Base-by-base conservation (phyloP, 768 basidiomycete species). In the Neoboletus subvelutipes region DNA sequence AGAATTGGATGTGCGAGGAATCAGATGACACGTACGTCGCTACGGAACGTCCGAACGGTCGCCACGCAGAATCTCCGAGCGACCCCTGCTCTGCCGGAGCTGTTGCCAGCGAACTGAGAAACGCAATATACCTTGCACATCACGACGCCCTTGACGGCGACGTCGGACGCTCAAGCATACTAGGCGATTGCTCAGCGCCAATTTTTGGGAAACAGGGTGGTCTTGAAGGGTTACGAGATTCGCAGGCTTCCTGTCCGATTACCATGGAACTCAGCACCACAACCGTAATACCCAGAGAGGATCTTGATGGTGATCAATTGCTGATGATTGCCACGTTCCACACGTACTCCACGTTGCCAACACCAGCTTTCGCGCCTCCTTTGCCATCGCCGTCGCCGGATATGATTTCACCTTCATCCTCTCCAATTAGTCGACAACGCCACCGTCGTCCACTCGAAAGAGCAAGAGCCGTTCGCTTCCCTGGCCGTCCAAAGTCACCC, bases 391-490 rank as follows among this genome's bases (percentile, higher is more conserved):
- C 72, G 18, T 70, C 66, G 45, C 45, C 58, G 43, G 70, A 70
- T 22, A 50, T 68, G 20, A 64, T 63, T 29, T 62, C 59, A 11
- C 61, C 57, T n/a, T 57, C 42, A 42, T 66, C 58, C 13, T 64
- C 70, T 40, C 60, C 64, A n/a, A 56, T 55, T 41, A 31, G 56
- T 42, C 59, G 46, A 50, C 60, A 60, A 56, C 65, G 64, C 36
- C 57, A 68, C 55, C 71, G 70, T 28, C 70, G 68, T 24, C 70
- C 68, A 17, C 68, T 73, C 13, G 70, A 71, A 57, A 67, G 72
- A 31, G 64, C 70, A 0, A 59, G 70, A 56, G 70, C 70, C n/a
- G 70, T 71, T 42, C 70, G 72, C 40, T 60, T 71, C 12, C 62
- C 60, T n/a, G 62, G 64, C 1, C 69, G 69, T 29, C 60, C 62